These are phyloP conservation scores for Ceratocystis variospora DNA, from an alignment of 2,329 filamentous ascomycete species.

Conservation along the genomic window DNA sequence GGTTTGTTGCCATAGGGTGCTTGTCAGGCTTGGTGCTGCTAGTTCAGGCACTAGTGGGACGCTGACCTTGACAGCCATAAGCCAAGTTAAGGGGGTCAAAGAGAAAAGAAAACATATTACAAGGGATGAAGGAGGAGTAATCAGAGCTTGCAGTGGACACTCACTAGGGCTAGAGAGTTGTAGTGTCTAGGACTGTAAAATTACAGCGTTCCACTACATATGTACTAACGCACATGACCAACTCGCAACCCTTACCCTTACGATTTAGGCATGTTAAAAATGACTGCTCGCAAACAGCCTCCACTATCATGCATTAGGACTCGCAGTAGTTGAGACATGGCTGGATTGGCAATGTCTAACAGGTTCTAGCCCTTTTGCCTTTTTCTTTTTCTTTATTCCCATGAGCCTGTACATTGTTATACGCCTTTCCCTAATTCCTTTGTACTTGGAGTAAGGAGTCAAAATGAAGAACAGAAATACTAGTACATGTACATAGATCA, in stretches of 20 bases:
- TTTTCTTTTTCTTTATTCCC: background rate
- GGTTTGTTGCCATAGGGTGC: background rate
- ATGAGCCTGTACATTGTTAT: too few species aligned
- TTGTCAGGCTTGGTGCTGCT: background rate
- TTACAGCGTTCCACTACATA: too few species aligned
- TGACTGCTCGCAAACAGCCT: background rate
- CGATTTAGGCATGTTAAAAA: background rate
- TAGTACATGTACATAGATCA: background rate
- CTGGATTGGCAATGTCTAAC: background rate
- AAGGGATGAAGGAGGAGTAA: too few species aligned
- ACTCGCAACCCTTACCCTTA: too few species aligned
- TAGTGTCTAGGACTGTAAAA: too few species aligned
- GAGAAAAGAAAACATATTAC: too few species aligned
- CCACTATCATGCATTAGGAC: background rate
- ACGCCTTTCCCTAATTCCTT: background rate
- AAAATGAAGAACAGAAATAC: background rate
- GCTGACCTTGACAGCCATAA: background rate
- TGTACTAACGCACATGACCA: too few species aligned
- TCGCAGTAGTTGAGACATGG: slow-evolving; percentile 4
- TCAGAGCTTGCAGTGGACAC: too few species aligned
- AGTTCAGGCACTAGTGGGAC: background rate
- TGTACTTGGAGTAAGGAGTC: background rate
- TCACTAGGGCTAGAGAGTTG: too few species aligned
- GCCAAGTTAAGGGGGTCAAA: background rate
- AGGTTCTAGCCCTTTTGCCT: background rate